Evolutionary conservation across 108 stramenopile species (phyloP).

Genomic region (Thalassiosira profunda): DNA sequence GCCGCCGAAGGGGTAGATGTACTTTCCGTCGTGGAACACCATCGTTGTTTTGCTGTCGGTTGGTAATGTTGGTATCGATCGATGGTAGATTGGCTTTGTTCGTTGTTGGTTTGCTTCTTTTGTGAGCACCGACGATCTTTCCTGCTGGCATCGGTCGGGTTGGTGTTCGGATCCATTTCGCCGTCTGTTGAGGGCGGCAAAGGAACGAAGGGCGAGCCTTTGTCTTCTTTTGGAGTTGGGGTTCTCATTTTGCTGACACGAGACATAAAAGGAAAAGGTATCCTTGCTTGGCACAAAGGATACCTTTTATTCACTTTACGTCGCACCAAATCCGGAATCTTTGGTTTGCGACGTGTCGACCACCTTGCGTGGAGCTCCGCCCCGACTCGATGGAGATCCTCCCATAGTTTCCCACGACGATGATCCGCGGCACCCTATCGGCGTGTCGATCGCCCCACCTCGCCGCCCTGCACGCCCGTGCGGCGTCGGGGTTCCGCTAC

Average conservation of each 20-base stretch:
- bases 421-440: not conserved
- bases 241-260: too few species aligned
- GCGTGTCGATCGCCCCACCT: not conserved
- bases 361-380: not conserved
- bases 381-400: too few species aligned
- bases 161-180: too few species aligned
- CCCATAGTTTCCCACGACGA: not conserved
- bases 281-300: not conserved
- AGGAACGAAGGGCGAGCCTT: not conserved
- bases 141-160: too few species aligned
- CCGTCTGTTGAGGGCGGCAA: not conserved
- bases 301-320: too few species aligned
- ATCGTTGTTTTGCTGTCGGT: conserved; percentile 7
- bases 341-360: too few species aligned
- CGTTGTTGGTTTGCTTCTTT: not conserved
- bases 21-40: conserved; percentile 17
- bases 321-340: too few species aligned
- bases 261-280: not conserved
- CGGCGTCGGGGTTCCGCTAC: conserved; percentile 19
- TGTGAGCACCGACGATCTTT: too few species aligned
- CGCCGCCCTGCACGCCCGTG: conserved; percentile 13
- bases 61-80: not conserved
- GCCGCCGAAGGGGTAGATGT: conserved; percentile 55
- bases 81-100: not conserved
- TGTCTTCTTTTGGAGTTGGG: too few species aligned